Conservation (phyloP, 108 stramenopile genomes). For the Fistulifera solaris region DNA sequence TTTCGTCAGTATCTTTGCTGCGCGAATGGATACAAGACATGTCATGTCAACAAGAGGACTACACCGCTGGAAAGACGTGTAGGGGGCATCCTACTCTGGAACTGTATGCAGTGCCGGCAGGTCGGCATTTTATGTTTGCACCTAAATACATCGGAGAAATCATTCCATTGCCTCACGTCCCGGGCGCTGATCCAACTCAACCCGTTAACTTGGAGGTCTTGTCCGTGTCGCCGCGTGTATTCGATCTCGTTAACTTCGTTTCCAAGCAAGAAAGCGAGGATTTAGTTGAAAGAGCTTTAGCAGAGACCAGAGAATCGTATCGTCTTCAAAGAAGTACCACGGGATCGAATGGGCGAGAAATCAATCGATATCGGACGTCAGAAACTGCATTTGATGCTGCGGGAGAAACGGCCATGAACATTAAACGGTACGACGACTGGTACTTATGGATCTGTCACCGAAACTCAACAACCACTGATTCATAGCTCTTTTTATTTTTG, state of each 20-base stretch:
- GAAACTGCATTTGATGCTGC: slow-evolving; percentile 84
- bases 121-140: slow-evolving; percentile 81
- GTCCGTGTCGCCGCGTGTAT: slow-evolving; percentile 37
- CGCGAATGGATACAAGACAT: slow-evolving; percentile 8
- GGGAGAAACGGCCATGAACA: slow-evolving; percentile 47
- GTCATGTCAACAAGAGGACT: slow-evolving; percentile 9
- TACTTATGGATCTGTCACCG: too few relatives aligned
- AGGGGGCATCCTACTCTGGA: slow-evolving; percentile 4
- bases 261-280: slow-evolving; percentile 42
- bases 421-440: slow-evolving; percentile 55
- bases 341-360: slow-evolving; percentile 46
- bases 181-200: not conserved
- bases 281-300: slow-evolving; percentile 54
- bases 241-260: slow-evolving; percentile 71
- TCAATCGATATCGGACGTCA: slow-evolving; percentile 56
- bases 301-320: slow-evolving; percentile 57
- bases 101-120: slow-evolving; percentile 79
- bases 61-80: slow-evolving; percentile 12
- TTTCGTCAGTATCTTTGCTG: slow-evolving; percentile 10
- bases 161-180: slow-evolving; percentile 55
- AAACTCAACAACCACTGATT: too few relatives aligned
- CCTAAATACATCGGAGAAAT: slow-evolving; percentile 74
- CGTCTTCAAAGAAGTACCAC: slow-evolving; percentile 71
- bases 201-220: slow-evolving; percentile 1
- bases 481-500: not conserved